A percentile compares a stretch with the other conserved stretches of the same genome.
Conservation (phyloP, 2,329 filamentous ascomycete species). For the Cladophialophora psammophila region DNA sequence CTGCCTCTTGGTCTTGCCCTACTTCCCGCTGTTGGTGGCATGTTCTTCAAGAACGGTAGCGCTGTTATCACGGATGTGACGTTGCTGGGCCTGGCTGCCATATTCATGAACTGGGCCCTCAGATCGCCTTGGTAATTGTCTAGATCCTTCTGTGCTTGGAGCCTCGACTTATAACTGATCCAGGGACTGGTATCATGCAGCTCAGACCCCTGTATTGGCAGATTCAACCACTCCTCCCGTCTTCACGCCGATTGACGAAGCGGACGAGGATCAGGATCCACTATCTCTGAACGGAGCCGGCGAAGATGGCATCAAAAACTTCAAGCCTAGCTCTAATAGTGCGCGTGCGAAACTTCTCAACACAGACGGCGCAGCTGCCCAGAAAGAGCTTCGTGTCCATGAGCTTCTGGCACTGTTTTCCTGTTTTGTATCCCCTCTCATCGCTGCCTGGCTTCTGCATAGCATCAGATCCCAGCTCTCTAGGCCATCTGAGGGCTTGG, state of each 20-base stretch:
- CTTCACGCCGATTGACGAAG: conserved; percentile 44
- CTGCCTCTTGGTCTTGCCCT: conserved; percentile 84
- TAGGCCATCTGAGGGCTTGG: conserved; percentile 80
- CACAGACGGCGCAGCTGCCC: conserved; percentile 49
- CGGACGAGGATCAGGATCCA: conserved; percentile 43
- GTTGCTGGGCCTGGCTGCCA: conserved; percentile 76
- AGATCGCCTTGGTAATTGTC: conserved; percentile 78
- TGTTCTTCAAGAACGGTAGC: conserved; percentile 84
- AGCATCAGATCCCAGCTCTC: conserved; percentile 80
- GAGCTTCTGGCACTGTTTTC: conserved; percentile 76
- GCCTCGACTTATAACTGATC: conserved; percentile 24
- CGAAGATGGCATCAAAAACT: conserved; percentile 6
- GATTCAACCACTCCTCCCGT: conserved; percentile 52
- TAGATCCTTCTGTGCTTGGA: conserved; percentile 13
- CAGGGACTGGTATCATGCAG: conserved; percentile 77
- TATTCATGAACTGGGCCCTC: conserved; percentile 93
- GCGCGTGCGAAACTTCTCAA: conserved; percentile 34
- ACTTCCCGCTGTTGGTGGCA: conserved; percentile 81
- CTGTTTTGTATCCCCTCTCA: conserved; percentile 79
- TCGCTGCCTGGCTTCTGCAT: conserved; percentile 86
- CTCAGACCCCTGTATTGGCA: conserved; percentile 67
- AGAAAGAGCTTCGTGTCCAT: conserved; percentile 72
- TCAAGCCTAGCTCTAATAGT: not conserved
- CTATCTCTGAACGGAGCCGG: not conserved
- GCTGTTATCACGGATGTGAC: conserved; percentile 85